phyloP scores from a whole-genome alignment of 257 asterid species.

The Echium plantagineum region DNA sequence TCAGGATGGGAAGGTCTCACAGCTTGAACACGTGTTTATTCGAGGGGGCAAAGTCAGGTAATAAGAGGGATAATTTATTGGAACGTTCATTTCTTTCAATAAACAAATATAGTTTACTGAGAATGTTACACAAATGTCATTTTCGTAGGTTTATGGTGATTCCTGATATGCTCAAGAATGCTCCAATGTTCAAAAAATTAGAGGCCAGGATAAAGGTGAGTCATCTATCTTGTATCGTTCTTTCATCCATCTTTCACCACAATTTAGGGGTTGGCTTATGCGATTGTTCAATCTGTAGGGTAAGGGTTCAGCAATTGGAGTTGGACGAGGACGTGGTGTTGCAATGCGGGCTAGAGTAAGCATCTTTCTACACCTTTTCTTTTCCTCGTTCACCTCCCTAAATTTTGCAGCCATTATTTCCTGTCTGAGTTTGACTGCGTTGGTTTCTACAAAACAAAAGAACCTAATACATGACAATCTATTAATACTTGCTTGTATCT shows the following conservation, averaged over 20 bases:
- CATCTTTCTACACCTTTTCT: neutral
- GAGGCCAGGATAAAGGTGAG: conserved; percentile 92
- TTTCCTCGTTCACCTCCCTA: neutral
- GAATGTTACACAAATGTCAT: neutral
- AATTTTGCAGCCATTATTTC: neutral
- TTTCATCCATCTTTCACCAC: neutral
- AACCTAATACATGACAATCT: neutral
- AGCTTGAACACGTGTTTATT: conserved; percentile 90
- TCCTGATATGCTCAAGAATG: conserved; percentile 97
- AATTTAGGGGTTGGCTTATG: conserved; percentile 12
- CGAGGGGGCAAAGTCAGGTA: conserved; percentile 99
- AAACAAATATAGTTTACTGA: neutral
- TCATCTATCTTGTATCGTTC: conserved; percentile 1
- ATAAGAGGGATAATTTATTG: neutral
- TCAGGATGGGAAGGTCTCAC: conserved; percentile 92
- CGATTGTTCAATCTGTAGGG: conserved; percentile 44
- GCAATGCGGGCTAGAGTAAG: conserved; percentile 96
- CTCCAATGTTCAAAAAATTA: conserved; percentile 95
- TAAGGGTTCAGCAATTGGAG: conserved; percentile 88
- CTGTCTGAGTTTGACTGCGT: neutral
- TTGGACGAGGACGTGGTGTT: conserved; percentile 98
- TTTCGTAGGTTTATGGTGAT: conserved; percentile 84
- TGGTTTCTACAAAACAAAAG: neutral
- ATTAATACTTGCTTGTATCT: too few relatives aligned
- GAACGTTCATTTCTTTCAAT: neutral